Conservation (phyloP, 768 basidiomycete species). For the Termitomyces heimii region DNA sequence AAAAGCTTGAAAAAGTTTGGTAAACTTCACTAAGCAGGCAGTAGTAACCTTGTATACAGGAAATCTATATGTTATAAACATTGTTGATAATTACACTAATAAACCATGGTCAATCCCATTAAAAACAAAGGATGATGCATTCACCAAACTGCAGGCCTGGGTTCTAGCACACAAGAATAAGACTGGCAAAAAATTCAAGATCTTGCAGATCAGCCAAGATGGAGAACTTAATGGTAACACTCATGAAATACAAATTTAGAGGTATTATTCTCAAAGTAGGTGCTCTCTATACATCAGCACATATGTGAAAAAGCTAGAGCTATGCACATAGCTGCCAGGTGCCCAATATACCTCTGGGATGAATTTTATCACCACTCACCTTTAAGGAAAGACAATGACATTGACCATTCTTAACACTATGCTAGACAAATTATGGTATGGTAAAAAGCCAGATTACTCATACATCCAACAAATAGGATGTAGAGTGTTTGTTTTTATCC, state of each 20-base stretch:
- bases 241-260: neutral
- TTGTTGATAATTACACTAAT: neutral
- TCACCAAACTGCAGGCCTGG: neutral
- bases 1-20: neutral
- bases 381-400: neutral
- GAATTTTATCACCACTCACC: neutral
- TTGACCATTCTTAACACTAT: neutral
- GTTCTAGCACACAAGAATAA: neutral
- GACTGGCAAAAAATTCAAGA: neutral
- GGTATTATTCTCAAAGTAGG: neutral
- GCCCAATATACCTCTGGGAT: neutral
- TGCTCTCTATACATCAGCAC: neutral
- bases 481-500: neutral
- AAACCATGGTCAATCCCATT: neutral
- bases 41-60: neutral
- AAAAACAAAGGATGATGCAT: neutral
- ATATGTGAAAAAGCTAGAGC: neutral
- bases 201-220: neutral
- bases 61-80: neutral
- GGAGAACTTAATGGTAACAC: neutral
- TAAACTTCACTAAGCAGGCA: neutral
- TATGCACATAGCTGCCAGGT: neutral
- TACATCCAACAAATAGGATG: neutral
- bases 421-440: neutral
- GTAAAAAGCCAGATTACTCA: neutral